These are phyloP conservation scores for Suillus alpinus DNA, from an alignment of 768 basidiomycete genomes.

Conservation along the genomic window DNA sequence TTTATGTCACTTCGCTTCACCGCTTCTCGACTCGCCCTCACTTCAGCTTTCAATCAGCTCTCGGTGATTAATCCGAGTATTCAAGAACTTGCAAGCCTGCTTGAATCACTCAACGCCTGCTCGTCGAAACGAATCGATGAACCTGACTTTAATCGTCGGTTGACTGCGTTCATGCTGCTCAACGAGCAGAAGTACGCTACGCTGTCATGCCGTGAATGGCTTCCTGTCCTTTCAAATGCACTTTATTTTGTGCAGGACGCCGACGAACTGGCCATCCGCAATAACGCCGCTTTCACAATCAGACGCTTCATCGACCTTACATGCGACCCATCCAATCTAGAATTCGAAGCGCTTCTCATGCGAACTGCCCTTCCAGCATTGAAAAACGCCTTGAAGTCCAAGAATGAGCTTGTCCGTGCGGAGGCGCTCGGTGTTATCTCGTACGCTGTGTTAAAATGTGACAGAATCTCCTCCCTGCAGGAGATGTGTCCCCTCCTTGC, in stretches of 20 bases:
- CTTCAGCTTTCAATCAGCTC: constrained; percentile 60
- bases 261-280: constrained; percentile 82
- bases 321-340: constrained; percentile 30
- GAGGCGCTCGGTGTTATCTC: constrained; percentile 81
- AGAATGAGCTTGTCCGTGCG: constrained; percentile 80
- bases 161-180: constrained; percentile 69
- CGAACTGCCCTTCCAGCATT: constrained; percentile 72
- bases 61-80: constrained; percentile 41
- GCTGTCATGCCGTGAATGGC: constrained; percentile 64
- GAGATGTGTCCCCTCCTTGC: constrained; percentile 84
- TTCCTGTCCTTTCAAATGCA: constrained; percentile 79
- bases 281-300: constrained; percentile 72
- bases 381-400: constrained; percentile 75
- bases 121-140: constrained; percentile 82
- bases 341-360: constrained; percentile 55
- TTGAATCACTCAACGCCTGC: constrained; percentile 80
- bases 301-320: constrained; percentile 60
- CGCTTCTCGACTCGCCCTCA: constrained; percentile 64
- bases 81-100: constrained; percentile 45
- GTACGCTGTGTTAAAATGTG: constrained; percentile 66
- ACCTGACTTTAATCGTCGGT: constrained; percentile 86
- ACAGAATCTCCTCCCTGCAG: constrained; percentile 54
- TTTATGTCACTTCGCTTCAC: constrained; percentile 77
- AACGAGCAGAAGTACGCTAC: constrained; percentile 62
- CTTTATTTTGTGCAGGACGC: constrained; percentile 87